Base-by-base conservation (phyloP, 352 stramenopile species). In the Phytophthora pluvialis region DNA sequence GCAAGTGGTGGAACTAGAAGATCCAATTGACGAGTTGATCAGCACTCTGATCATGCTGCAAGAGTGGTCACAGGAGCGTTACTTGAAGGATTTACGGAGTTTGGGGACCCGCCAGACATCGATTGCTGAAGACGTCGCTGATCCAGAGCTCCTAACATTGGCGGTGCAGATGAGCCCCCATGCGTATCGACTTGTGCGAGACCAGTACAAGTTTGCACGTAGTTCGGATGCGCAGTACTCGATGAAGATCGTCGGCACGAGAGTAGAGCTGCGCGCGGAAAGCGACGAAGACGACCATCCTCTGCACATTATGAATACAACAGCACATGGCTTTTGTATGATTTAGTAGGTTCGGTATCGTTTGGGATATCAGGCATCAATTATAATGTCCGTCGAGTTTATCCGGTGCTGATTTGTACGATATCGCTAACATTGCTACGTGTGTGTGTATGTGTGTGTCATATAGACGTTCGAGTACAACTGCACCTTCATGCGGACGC, bases 201-300 rank as follows among this genome's bases (percentile, higher is more conserved):
- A 48, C 0, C 50, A 68, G 18, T 68, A 68, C 16, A 31, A 47
- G 15, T 53, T 58, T 46, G 60, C n/a, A n/a, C n/a, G n/a, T n/a
- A n/a, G n/a, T n/a, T n/a, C n/a, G n/a, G n/a, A n/a, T n/a, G n/a
- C n/a, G n/a, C n/a, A n/a, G n/a, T n/a, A n/a, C n/a, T n/a, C n/a
- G n/a, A n/a, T n/a, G n/a, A n/a, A n/a, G n/a, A n/a, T n/a, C n/a
- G n/a, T n/a, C n/a, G n/a, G n/a, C n/a, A n/a, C n/a, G n/a, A n/a
- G n/a, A n/a, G n/a, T n/a, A n/a, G n/a, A n/a, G n/a, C n/a, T n/a
- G n/a, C n/a, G n/a, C n/a, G n/a, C n/a, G n/a, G n/a, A n/a, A n/a
- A n/a, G n/a, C n/a, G n/a, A n/a, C n/a, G n/a, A n/a, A n/a, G n/a
- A n/a, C n/a, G n/a, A n/a, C n/a, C n/a, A n/a, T n/a, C n/a, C n/a